Percentiles rank a stretch among this genome's conserved stretches.
phyloP scores from a whole-genome alignment of 306 rosid genomes.

The Begonia masoniana region DNA sequence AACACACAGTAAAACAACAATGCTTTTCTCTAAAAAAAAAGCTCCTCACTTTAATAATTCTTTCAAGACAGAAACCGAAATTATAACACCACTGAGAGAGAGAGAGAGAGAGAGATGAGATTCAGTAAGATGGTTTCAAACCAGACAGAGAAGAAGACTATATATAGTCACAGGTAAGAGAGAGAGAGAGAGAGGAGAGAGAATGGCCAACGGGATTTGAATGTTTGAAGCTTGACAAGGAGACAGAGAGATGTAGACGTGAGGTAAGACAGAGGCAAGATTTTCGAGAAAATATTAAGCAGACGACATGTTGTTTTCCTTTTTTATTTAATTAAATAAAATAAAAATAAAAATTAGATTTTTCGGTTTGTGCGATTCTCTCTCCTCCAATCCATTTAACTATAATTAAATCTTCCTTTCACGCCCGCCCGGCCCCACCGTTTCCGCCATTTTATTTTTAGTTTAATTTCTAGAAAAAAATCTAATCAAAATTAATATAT shows the following conservation, averaged over 20 bases:
- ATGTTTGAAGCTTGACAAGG: not conserved
- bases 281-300: slow-evolving; percentile 9
- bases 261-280: slow-evolving; percentile 23
- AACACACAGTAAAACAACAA: too few relatives aligned
- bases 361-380: too few relatives aligned
- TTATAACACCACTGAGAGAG: not conserved
- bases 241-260: not conserved
- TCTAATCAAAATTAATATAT: too few relatives aligned
- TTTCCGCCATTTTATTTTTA: too few relatives aligned
- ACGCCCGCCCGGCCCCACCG: too few relatives aligned
- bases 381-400: too few relatives aligned
- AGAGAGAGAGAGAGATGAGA: not conserved
- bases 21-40: too few relatives aligned
- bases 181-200: slow-evolving; percentile 10
- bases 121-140: not conserved
- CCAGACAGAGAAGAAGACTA: not conserved
- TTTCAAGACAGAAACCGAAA: too few relatives aligned
- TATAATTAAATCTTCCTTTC: too few relatives aligned
- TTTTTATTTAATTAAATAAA: not conserved
- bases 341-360: too few relatives aligned
- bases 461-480: too few relatives aligned
- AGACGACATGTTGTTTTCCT: not conserved
- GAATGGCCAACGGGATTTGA: not conserved
- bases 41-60: too few relatives aligned
- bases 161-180: slow-evolving; percentile 12